Evolutionary conservation across 2,329 filamentous ascomycete species (phyloP), one percentile per base, ranked within the genome.

Genomic region (Aureobasidium sp.): DNA sequence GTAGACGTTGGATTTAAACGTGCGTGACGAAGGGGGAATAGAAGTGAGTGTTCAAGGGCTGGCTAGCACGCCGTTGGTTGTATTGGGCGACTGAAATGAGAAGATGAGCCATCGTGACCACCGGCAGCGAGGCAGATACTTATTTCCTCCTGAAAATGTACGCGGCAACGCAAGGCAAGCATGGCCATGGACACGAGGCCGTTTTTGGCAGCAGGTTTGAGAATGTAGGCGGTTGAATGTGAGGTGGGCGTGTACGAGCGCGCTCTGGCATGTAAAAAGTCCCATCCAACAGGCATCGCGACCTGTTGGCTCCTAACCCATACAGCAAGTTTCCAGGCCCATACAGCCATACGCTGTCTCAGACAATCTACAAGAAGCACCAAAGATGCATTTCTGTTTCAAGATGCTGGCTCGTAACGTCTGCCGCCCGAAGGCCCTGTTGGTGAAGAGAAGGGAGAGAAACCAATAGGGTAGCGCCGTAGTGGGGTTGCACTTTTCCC

Each of bases 11-110:
- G 51, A 5, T 41, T 20, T 29, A 59, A 63, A 59, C 62, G 62
- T 59, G 47, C 55, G n/a, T 53, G 48, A 63, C 60, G 60, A 62
- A 62, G 48, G 51, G 41, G 15, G 43, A 50, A 62, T 43, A 39
- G 43, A 59, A 43, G 41, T 20, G 60, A 56, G 15, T 20, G 48
- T 61, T 41, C 47, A 43, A 47, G 37, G 43, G 56, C 52, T 56
- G 56, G 56, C 57, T 61, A 61, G 59, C 47, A 44, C 34, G 32
- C 60, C 60, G 60, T 62, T 62, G 60, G 50, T 55, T 62, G 50
- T 62, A 62, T 62, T 62, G 60, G 52, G 48, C 41, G 32, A 62
- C 37, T 34, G 60, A 62, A 62, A 62, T 62, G 60, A 62, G 39
- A 44, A 46, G 29, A 46, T 44, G 27, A 34, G 24, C 47, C 60